Evolutionary conservation across 179 eudicot species (phyloP).

Genomic region (Beta lomatogona): DNA sequence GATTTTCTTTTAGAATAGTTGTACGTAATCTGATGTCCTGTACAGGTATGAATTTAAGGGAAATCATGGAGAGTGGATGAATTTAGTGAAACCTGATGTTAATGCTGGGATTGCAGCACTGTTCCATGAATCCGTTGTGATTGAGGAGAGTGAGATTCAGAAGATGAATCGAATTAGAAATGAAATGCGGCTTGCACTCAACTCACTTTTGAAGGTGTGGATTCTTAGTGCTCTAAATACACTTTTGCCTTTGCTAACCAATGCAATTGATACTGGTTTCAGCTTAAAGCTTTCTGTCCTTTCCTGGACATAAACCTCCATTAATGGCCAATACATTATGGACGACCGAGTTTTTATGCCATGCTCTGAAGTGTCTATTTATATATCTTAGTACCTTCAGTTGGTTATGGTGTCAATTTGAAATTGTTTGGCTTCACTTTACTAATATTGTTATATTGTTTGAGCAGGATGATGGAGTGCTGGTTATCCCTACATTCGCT

Average conservation of each 20-base stretch:
- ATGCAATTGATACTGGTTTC: not conserved
- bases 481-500: slow-evolving; percentile 79
- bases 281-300: not conserved
- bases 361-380: not conserved
- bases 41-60: slow-evolving; percentile 72
- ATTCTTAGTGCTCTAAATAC: not conserved
- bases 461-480: slow-evolving; percentile 80
- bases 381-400: not conserved
- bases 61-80: slow-evolving; percentile 79
- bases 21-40: slow-evolving; percentile 4
- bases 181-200: slow-evolving; percentile 76
- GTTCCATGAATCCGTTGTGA: slow-evolving; percentile 38
- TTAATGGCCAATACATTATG: too few species aligned
- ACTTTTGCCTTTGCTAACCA: not conserved
- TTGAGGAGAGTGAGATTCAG: slow-evolving; percentile 54
- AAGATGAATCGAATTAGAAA: slow-evolving; percentile 55
- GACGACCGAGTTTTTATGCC: too few species aligned
- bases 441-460: slow-evolving; percentile 17
- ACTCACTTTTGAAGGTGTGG: slow-evolving; percentile 73
- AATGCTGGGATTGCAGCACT: slow-evolving; percentile 52
- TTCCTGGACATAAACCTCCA: not conserved
- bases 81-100: slow-evolving; percentile 61
- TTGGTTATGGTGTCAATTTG: not conserved
- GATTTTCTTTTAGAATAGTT: not conserved
- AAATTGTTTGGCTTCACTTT: not conserved